These are phyloP conservation scores for Globisporangium irregulare DNA, from an alignment of 352 stramenopile genomes.

Conservation along the genomic window DNA sequence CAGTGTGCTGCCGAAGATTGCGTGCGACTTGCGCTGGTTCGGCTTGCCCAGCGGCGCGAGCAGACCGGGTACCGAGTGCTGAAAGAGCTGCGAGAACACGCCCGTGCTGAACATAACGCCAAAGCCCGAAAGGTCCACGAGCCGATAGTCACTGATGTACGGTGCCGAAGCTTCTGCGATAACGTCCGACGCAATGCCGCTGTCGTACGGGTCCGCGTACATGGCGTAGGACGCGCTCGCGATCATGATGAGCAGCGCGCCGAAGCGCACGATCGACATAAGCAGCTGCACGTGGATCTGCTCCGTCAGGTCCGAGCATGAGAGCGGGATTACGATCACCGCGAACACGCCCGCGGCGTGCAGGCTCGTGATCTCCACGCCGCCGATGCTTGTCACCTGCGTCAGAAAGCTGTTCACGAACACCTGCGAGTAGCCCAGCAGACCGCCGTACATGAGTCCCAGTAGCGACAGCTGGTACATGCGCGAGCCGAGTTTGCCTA, in stretches of 20 bases:
- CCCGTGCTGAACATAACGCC: constrained; percentile 89
- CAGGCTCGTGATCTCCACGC: constrained; percentile 47
- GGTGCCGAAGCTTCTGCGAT: constrained; percentile 1
- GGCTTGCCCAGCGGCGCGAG: constrained; percentile 60
- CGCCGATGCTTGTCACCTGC: constrained; percentile 57
- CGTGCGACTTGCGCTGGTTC: constrained; percentile 57
- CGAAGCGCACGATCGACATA: constrained; percentile 88
- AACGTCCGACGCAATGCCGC: constrained; percentile 19
- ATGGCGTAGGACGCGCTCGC: constrained; percentile 74
- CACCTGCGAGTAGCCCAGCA: constrained; percentile 90
- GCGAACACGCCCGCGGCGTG: constrained; percentile 75
- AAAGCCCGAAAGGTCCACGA: constrained; percentile 77
- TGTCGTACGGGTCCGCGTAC: constrained; percentile 64
- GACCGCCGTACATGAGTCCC: constrained; percentile 86
- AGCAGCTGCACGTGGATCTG: constrained; percentile 86
- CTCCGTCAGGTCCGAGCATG: constrained; percentile 85
- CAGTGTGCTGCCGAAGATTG: constrained; percentile 77
- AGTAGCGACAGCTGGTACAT: constrained; percentile 87
- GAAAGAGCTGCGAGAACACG: constrained; percentile 90
- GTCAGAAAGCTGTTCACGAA: constrained; percentile 86
- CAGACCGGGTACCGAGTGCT: constrained; percentile 88
- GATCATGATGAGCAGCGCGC: constrained; percentile 88
- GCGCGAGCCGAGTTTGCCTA: constrained; percentile 52
- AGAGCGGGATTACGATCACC: constrained; percentile 84
- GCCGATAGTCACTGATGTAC: constrained; percentile 61